Evolutionary conservation across 257 asterid species (phyloP).

Genomic region (Galeopsis tetrahit): DNA sequence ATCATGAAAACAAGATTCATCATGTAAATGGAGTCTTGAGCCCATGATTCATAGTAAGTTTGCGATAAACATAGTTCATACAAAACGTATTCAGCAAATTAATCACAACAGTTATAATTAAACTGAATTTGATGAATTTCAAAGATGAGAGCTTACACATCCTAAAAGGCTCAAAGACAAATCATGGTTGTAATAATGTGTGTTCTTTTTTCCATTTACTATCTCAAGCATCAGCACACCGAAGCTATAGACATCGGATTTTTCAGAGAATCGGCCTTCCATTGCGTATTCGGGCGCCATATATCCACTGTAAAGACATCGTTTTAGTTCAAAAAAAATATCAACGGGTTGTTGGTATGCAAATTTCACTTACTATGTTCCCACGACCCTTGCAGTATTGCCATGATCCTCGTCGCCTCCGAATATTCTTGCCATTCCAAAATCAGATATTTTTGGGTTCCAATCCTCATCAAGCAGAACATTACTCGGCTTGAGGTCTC

Average conservation of each 20-base stretch:
- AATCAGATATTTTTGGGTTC: constrained; percentile 75
- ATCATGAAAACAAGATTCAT: too few species aligned
- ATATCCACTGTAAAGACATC: constrained; percentile 51
- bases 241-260: constrained; percentile 37
- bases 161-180: constrained; percentile 57
- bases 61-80: too few species aligned
- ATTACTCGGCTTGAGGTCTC: constrained; percentile 71
- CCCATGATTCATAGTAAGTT: too few species aligned
- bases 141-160: constrained; percentile 45
- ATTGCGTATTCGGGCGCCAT: constrained; percentile 80
- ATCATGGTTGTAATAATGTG: constrained; percentile 54
- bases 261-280: constrained; percentile 47
- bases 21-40: too few species aligned
- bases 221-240: constrained; percentile 66
- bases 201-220: constrained; percentile 58
- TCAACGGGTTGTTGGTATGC: background rate
- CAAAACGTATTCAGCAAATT: too few species aligned
- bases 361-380: constrained; percentile 62
- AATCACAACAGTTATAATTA: background rate
- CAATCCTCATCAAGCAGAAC: constrained; percentile 62
- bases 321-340: background rate
- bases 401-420: constrained; percentile 58
- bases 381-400: constrained; percentile 62
- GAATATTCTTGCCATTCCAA: constrained; percentile 70
- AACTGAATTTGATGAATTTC: background rate